A percentile compares a stretch with the other conserved stretches of the same genome.
These are phyloP conservation scores for Fusarium nisikadoi DNA, from an alignment of 2,329 filamentous ascomycete species.

Conservation along the genomic window DNA sequence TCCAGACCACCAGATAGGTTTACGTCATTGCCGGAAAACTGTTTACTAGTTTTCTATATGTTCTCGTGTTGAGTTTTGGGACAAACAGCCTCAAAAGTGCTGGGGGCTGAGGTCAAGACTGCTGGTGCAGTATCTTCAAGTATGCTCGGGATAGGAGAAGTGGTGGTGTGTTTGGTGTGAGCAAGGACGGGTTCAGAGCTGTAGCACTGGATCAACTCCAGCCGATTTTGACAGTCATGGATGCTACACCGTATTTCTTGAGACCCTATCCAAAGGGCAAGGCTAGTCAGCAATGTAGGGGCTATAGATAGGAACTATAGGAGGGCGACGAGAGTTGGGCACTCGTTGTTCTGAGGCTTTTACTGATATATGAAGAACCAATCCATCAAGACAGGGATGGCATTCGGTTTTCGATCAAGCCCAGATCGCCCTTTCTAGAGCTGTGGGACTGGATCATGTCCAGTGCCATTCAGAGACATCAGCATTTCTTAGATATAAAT, in stretches of 20 bases:
- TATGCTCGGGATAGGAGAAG: background rate
- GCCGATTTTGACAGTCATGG: background rate
- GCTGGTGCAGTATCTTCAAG: background rate
- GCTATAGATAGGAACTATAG: conserved; percentile 17
- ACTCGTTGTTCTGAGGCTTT: conserved; percentile 3
- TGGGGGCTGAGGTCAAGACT: background rate
- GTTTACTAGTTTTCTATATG: background rate
- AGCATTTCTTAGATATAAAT: conserved; percentile 2
- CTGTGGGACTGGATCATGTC: background rate
- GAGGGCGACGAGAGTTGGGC: conserved; percentile 2
- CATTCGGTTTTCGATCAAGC: background rate
- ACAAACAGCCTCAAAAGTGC: background rate
- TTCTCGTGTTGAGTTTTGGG: background rate
- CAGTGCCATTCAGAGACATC: conserved; percentile 1
- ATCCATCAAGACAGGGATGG: background rate
- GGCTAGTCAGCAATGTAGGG: conserved; percentile 4
- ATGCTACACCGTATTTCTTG: background rate
- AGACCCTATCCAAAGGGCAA: background rate
- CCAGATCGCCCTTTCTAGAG: background rate
- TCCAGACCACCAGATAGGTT: background rate
- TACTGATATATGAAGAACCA: background rate
- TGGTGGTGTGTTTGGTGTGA: background rate
- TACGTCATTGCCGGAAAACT: background rate
- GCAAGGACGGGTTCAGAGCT: background rate
- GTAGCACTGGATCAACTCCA: background rate